Conservation (phyloP, 1,284 basidiomycete genomes). For the Wallemia hederae region DNA sequence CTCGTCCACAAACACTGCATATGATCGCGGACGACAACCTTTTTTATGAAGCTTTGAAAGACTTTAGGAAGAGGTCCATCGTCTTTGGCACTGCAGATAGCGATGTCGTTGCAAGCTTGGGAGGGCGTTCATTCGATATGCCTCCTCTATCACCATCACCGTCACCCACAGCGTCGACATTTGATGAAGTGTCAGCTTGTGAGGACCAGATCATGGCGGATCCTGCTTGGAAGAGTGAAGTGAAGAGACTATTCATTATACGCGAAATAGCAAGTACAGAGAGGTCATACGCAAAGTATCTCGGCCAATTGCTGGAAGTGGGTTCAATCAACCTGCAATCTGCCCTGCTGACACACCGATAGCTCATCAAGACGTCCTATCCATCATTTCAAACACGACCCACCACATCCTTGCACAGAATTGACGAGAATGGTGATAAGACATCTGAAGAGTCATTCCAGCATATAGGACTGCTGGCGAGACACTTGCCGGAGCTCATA, state of each 20-base stretch:
- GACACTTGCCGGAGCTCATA: not conserved
- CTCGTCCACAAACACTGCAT: not conserved
- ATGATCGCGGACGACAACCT: not conserved
- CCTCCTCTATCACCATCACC: not conserved
- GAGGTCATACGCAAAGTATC: constrained; percentile 1
- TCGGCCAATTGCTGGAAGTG: not conserved
- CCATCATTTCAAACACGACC: not conserved
- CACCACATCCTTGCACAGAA: not conserved
- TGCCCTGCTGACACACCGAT: not conserved
- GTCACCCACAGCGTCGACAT: not conserved
- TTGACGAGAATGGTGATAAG: not conserved
- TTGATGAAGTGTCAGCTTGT: not conserved
- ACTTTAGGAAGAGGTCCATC: not conserved
- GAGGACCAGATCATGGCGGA: not conserved
- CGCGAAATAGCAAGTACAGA: constrained; percentile 1
- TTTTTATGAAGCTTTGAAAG: not conserved
- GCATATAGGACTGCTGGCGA: not conserved
- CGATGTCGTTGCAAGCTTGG: not conserved
- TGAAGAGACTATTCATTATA: not conserved
- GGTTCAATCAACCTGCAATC: not conserved
- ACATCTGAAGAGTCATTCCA: not conserved
- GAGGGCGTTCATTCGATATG: not conserved
- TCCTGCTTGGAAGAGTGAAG: not conserved
- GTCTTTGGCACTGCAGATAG: not conserved
- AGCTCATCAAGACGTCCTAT: not conserved